These are phyloP conservation scores for Penicillium verhagenii DNA, from an alignment of 495 filamentous ascomycete species.

Conservation along the genomic window DNA sequence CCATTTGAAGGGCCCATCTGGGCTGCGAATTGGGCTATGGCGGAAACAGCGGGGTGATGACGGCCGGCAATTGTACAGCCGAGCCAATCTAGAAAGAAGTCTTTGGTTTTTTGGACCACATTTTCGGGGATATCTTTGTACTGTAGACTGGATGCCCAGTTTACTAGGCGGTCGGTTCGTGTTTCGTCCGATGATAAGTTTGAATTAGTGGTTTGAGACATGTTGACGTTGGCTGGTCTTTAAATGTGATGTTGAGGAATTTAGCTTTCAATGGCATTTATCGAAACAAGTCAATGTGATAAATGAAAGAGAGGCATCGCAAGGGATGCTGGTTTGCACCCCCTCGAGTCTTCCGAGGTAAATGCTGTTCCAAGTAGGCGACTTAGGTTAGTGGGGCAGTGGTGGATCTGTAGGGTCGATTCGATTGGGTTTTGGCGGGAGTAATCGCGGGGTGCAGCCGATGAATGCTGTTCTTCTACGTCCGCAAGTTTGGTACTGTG, in stretches of 20 bases:
- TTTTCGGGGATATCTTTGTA: constrained; percentile 29
- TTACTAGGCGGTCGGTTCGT: constrained; percentile 25
- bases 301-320: not conserved
- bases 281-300: not conserved
- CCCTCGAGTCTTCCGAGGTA: constrained; percentile 14
- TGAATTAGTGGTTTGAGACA: constrained; percentile 3
- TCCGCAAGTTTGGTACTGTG: not conserved
- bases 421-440: constrained; percentile 5
- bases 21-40: constrained; percentile 25
- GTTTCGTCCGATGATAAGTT: constrained; percentile 2
- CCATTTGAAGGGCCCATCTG: constrained; percentile 34
- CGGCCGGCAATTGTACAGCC: constrained; percentile 39
- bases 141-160: constrained; percentile 24
- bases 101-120: constrained; percentile 35
- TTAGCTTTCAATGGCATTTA: not conserved
- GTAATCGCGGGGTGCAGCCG: constrained; percentile 6
- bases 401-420: constrained; percentile 8
- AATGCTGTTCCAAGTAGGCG: constrained; percentile 16
- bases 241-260: not conserved
- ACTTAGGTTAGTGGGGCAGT: constrained; percentile 11
- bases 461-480: not conserved
- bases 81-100: constrained; percentile 34
- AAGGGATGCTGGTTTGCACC: not conserved
- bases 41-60: constrained; percentile 30
- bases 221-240: not conserved